Evolutionary conservation across 352 stramenopile species (phyloP).

Genomic region (Pythium sukuiense): DNA sequence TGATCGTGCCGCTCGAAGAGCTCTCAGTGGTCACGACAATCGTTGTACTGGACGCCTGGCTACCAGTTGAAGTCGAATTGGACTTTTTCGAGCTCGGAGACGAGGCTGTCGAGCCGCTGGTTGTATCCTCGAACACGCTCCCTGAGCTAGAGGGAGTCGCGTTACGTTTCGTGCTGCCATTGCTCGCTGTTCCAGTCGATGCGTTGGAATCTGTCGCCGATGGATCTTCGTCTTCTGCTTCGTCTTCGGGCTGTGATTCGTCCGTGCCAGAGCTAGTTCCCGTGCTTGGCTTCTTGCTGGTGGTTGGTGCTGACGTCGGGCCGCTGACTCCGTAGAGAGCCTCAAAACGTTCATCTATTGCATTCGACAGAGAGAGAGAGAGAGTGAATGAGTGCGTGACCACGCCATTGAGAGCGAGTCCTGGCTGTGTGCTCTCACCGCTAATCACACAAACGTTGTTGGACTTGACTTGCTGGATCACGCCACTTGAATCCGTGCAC

Average conservation of each 20-base stretch:
- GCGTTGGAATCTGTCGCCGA: too few species aligned
- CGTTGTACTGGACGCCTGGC: not conserved
- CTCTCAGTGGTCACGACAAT: not conserved
- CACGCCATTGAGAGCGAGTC: not conserved
- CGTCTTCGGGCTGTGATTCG: too few species aligned
- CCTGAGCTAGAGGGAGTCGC: not conserved
- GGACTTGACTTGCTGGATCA: not conserved
- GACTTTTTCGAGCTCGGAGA: not conserved
- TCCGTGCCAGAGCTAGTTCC: too few species aligned
- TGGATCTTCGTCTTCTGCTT: too few species aligned
- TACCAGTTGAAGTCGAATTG: not conserved
- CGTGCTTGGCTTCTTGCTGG: too few species aligned
- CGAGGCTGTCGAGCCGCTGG: not conserved
- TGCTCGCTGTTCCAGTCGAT: not conserved
- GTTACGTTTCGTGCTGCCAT: not conserved
- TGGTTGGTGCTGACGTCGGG: too few species aligned
- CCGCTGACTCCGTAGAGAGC: too few species aligned
- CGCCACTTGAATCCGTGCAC: not conserved
- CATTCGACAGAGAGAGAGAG: not conserved
- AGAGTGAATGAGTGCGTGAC: not conserved
- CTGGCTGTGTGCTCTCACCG: not conserved
- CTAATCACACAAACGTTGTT: not conserved
- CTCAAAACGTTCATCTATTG: not conserved
- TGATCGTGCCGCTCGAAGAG: not conserved
- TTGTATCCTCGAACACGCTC: not conserved